Conservation (phyloP, 306 rosid genomes). For the Psophocarpus tetragonolobus region DNA sequence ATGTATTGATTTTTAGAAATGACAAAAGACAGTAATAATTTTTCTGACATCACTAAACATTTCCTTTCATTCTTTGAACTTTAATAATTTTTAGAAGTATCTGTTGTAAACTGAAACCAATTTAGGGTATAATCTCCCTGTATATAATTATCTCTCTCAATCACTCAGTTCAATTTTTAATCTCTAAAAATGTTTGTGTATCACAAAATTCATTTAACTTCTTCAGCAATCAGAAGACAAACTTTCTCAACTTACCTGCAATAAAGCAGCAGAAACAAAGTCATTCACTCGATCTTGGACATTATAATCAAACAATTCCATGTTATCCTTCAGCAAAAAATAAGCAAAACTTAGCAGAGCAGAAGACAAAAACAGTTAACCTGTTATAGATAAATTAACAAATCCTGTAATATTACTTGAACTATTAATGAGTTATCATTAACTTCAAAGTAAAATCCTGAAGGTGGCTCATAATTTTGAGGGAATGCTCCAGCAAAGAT, state of each 20-base stretch:
- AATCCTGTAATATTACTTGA: constrained; percentile 54
- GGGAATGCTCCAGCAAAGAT: constrained; percentile 80
- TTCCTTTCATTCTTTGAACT: not conserved
- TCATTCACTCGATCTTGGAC: constrained; percentile 73
- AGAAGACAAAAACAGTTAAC: constrained; percentile 19
- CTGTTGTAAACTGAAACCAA: not conserved
- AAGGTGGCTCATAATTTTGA: constrained; percentile 73
- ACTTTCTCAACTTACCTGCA: constrained; percentile 60
- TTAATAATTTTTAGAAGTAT: not conserved
- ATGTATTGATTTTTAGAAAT: not conserved
- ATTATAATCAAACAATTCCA: constrained; percentile 71
- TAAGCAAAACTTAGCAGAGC: constrained; percentile 35
- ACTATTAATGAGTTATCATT: constrained; percentile 59
- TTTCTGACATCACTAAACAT: not conserved
- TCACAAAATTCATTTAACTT: constrained; percentile 19
- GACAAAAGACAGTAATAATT: not conserved
- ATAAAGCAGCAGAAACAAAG: constrained; percentile 75
- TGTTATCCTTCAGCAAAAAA: constrained; percentile 60
- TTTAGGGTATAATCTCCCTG: not conserved
- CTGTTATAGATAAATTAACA: constrained; percentile 25
- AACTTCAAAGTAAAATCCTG: constrained; percentile 71
- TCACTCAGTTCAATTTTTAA: not conserved
- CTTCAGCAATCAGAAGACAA: constrained; percentile 27
- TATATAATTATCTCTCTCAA: not conserved
- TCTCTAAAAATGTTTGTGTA: not conserved